Evolutionary conservation across 257 asterid species (phyloP).

Genomic region (Gentiana straminea): DNA sequence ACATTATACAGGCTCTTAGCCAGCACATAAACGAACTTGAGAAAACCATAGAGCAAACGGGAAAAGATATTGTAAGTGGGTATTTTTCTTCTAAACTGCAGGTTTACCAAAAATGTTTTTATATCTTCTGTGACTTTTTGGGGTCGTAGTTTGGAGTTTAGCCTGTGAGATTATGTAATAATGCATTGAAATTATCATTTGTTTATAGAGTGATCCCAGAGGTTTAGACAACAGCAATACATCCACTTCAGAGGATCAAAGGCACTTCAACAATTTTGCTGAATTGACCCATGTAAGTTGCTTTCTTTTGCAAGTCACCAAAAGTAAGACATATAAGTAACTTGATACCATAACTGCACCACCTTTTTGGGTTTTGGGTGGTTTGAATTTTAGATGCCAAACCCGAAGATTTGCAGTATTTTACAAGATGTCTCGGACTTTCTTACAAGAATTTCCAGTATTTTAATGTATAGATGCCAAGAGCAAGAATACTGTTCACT

Average conservation of each 20-base stretch:
- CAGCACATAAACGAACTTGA: conserved; percentile 90
- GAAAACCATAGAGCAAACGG: conserved; percentile 59
- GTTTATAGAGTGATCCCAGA: conserved; percentile 42
- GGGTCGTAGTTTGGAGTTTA: neutral
- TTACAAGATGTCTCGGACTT: too few relatives aligned
- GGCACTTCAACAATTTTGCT: conserved; percentile 25
- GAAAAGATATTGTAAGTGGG: conserved; percentile 58
- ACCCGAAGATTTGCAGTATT: too few relatives aligned
- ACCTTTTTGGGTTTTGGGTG: too few relatives aligned
- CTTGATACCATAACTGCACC: too few relatives aligned
- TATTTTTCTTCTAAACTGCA: conserved; percentile 6
- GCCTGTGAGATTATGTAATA: neutral
- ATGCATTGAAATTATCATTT: conserved; percentile 6
- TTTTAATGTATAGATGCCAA: too few relatives aligned
- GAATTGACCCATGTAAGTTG: conserved; percentile 43
- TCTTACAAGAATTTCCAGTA: too few relatives aligned
- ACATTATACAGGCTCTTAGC: conserved; percentile 69
- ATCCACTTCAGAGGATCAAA: conserved; percentile 24
- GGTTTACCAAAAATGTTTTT: neutral
- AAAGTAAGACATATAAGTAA: too few relatives aligned
- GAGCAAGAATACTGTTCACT: too few relatives aligned
- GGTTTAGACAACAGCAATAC: conserved; percentile 21
- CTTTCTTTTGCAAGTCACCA: neutral
- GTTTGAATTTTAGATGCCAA: too few relatives aligned
- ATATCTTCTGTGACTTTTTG: neutral